A percentile compares a stretch with the other conserved stretches of the same genome.
These are phyloP conservation scores for Stereocaulon alpinum DNA, from an alignment of 495 filamentous ascomycete genomes.

Conservation along the genomic window DNA sequence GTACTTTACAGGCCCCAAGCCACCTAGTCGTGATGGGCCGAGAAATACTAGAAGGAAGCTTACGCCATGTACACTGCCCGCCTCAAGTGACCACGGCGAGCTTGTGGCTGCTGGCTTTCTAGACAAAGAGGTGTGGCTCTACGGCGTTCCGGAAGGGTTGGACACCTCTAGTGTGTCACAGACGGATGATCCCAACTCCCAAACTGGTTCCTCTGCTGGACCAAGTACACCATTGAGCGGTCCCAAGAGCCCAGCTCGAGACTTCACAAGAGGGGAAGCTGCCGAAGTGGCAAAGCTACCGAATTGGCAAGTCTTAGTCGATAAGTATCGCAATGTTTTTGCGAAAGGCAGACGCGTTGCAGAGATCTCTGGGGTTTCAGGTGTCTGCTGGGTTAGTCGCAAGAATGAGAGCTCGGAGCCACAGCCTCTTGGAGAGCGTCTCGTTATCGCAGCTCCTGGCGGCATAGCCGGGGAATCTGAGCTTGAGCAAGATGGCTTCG, in stretches of 20 bases:
- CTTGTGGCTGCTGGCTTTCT: slow-evolving; percentile 68
- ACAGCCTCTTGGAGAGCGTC: slow-evolving; percentile 42
- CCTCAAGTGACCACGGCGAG: slow-evolving; percentile 56
- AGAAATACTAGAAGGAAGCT: slow-evolving; percentile 31
- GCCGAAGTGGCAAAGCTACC: slow-evolving; percentile 34
- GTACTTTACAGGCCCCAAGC: slow-evolving; percentile 66
- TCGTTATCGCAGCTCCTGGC: slow-evolving; percentile 68
- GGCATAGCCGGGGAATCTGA: slow-evolving; percentile 47
- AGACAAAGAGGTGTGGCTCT: slow-evolving; percentile 65
- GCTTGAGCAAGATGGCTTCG: slow-evolving; percentile 61
- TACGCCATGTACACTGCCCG: slow-evolving; percentile 57
- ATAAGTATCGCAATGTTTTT: slow-evolving; percentile 54
- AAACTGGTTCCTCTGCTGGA: slow-evolving; percentile 10
- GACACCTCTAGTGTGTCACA: slow-evolving; percentile 37
- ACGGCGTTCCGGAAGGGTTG: slow-evolving; percentile 66
- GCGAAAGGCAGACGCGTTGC: slow-evolving; percentile 48
- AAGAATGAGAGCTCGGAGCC: slow-evolving; percentile 26
- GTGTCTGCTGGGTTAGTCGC: slow-evolving; percentile 52
- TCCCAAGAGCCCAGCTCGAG: slow-evolving; percentile 17
- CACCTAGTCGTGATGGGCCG: slow-evolving; percentile 14
- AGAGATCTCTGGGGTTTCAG: slow-evolving; percentile 45
- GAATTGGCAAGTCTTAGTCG: slow-evolving; percentile 60
- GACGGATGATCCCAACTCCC: slow-evolving; percentile 15
- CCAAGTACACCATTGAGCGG: slow-evolving; percentile 14
- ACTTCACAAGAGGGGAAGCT: slow-evolving; percentile 19